A percentile compares a stretch with the other conserved stretches of the same genome.
These are phyloP conservation scores for Vitis hybrid DNA, from an alignment of 177 flowering plant species.

Conservation along the genomic window DNA sequence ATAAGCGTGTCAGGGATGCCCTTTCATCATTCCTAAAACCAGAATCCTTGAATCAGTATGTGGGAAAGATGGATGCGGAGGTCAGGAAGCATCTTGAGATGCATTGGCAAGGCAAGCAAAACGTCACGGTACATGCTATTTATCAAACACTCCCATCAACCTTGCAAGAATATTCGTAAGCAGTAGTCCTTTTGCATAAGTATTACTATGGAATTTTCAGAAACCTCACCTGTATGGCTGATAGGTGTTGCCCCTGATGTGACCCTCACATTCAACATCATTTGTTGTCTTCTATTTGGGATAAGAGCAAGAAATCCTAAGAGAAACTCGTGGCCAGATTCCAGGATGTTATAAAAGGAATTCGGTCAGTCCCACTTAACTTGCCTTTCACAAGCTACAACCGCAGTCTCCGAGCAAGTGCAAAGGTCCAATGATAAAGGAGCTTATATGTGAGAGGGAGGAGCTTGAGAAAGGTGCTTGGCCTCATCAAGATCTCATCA, in stretches of 20 bases:
- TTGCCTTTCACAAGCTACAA: constrained; percentile 47
- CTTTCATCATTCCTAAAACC: constrained; percentile 34
- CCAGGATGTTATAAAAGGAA: constrained; percentile 34
- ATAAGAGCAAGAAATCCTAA: constrained; percentile 26
- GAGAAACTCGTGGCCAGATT: constrained; percentile 24
- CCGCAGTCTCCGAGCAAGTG: constrained; percentile 38
- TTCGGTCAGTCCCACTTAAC: constrained; percentile 49
- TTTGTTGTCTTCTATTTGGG: constrained; percentile 20
- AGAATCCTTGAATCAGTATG: constrained; percentile 36
- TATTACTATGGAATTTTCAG: too few relatives aligned
- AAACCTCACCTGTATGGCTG: too few relatives aligned
- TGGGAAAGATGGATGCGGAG: constrained; percentile 37
- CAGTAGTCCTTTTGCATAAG: not conserved
- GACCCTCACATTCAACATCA: constrained; percentile 48
- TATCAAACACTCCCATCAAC: not conserved
- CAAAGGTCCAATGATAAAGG: constrained; percentile 20
- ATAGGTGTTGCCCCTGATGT: constrained; percentile 46
- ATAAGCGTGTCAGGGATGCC: constrained; percentile 27
- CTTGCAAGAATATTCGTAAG: not conserved
- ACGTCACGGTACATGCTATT: constrained; percentile 25
- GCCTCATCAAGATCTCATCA: constrained; percentile 35
- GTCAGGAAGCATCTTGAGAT: constrained; percentile 28
- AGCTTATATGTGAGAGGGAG: constrained; percentile 26
- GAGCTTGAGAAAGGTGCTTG: constrained; percentile 20
- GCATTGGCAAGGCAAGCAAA: constrained; percentile 35